Evolutionary conservation across 1,284 basidiomycete species (phyloP).

Genomic region (Ceratobasidium sp.): DNA sequence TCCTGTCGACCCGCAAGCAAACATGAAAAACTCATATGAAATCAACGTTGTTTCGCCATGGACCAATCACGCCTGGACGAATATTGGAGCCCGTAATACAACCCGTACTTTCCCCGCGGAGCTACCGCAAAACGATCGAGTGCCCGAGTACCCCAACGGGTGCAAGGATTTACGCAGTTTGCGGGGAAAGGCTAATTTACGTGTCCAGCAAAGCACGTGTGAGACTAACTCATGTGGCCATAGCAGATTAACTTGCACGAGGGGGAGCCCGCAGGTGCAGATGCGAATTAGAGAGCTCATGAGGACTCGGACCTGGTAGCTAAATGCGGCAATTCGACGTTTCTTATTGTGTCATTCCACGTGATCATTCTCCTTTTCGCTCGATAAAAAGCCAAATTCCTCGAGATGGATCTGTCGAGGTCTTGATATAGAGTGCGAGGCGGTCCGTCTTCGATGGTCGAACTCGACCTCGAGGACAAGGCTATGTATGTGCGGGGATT

Average conservation of each 20-base stretch:
- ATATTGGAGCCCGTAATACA: background rate
- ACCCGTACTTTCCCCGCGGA: constrained; percentile 1
- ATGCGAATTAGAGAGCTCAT: too few relatives aligned
- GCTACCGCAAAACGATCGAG: background rate
- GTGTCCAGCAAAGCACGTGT: background rate
- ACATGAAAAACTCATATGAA: background rate
- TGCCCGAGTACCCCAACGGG: background rate
- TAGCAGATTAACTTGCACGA: too few relatives aligned
- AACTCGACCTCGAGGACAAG: background rate
- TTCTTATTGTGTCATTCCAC: too few relatives aligned
- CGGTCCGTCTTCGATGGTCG: background rate
- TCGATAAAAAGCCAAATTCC: too few relatives aligned
- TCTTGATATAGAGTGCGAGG: background rate
- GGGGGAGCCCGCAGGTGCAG: too few relatives aligned
- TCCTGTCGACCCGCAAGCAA: background rate
- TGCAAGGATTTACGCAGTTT: background rate
- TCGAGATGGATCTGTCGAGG: background rate
- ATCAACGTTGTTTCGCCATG: background rate
- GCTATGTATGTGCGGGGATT: background rate
- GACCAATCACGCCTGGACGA: constrained; percentile 1
- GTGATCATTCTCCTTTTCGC: too few relatives aligned
- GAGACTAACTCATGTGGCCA: background rate
- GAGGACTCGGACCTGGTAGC: too few relatives aligned
- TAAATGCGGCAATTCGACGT: too few relatives aligned
- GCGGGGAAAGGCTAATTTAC: constrained; percentile 9